Base-by-base conservation (phyloP, 331 rosid species). In the Malus hybrid region DNA sequence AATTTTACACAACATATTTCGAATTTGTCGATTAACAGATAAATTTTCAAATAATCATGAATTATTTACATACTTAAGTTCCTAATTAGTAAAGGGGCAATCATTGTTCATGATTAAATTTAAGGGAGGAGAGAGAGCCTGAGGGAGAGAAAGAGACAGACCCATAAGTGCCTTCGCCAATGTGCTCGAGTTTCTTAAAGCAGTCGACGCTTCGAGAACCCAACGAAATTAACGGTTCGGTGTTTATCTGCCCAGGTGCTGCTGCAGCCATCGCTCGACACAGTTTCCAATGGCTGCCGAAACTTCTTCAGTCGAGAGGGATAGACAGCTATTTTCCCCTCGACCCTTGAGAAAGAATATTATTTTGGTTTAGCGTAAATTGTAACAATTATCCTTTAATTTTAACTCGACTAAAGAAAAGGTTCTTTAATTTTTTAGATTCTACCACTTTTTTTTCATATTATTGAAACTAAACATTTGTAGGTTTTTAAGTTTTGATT, bases 81-180 rank as follows among this genome's bases (percentile, higher is more conserved):
- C 30, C 30, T 12, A 32, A 32, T 33, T n/a, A 28, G 46, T 6
- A 29, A 7, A 69, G 5, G 61, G 46, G 46, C 12, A 39, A 39
- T 39, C 46, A 39, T 39, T 1, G 46, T 39, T 39, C 46, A 39
- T 3, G 46, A 39, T 9, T 39, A 9, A 39, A 39, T 39, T 39
- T 39, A 39, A 11, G 50, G 50, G 50, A 44, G 13, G 50, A 44
- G 50, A 3, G 34, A 10, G 48, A 16, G 61, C 46, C 4, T 1
- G 46, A 9, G 46, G 4, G 12, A 50, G 26, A 19, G 53, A 56
- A 20, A 32, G 34, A 20, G 46, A 81, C 84, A 5, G 30, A 90
- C 96, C 96, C 96, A 78, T 91, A 91, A 53, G 93, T 88, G 50
- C 93, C 96, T 85, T 89, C 93, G 52, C 96, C 96, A 78, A 88